A percentile compares a stretch with the other conserved stretches of the same genome.
phyloP scores from a whole-genome alignment of 345 rosid species.

The Abelmoschus esculentus region DNA sequence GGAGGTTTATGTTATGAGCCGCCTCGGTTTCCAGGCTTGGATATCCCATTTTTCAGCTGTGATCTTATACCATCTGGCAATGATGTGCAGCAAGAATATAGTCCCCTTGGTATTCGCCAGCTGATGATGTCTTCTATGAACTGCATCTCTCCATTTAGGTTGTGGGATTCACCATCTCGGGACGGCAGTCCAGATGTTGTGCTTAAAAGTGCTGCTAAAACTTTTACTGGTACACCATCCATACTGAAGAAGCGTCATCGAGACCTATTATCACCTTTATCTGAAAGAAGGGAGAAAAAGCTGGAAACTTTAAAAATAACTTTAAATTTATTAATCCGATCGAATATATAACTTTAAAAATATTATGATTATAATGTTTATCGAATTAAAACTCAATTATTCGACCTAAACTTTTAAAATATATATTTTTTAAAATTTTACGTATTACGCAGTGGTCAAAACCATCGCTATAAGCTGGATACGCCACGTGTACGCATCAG shows the following conservation, averaged over 20 bases:
- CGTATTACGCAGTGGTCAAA: conserved; percentile 22
- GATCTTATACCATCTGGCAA: conserved; percentile 77
- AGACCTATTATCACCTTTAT: conserved; percentile 79
- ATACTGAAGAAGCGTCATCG: conserved; percentile 81
- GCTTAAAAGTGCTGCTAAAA: conserved; percentile 71
- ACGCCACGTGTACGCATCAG: not conserved
- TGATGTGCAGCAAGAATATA: conserved; percentile 85
- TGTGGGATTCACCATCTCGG: conserved; percentile 84
- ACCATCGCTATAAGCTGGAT: conserved; percentile 15
- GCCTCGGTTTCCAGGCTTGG: conserved; percentile 93
- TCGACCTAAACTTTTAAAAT: not conserved
- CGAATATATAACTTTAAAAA: not conserved
- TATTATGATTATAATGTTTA: no score
- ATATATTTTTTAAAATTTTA: not conserved
- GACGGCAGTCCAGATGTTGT: conserved; percentile 70
- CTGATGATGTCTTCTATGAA: conserved; percentile 80
- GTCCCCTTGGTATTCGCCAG: conserved; percentile 98
- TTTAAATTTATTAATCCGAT: not conserved
- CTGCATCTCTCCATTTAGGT: conserved; percentile 76
- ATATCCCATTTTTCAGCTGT: conserved; percentile 90
- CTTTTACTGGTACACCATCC: conserved; percentile 69
- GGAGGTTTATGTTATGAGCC: conserved; percentile 93
- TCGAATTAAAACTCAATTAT: no score
- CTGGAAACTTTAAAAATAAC: conserved; percentile 50
- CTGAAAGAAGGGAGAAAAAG: conserved; percentile 72